Percentiles rank a stretch among this genome's conserved stretches.
phyloP scores from a whole-genome alignment of 106 monocot genomes.

The Xerophyta viscosa region DNA sequence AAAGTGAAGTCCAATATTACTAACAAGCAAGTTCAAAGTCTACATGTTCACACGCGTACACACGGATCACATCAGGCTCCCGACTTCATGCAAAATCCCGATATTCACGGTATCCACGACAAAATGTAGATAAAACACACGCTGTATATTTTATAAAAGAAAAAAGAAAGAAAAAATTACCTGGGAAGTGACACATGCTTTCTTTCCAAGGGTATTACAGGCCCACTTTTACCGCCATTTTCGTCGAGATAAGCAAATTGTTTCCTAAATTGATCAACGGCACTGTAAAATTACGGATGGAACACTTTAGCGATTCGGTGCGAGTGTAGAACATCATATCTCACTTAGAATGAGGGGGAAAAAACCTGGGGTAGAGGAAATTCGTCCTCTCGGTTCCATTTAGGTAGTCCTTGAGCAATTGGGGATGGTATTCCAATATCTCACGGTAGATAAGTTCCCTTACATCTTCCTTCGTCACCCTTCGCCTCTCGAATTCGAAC shows the following conservation, averaged over 20 bases:
- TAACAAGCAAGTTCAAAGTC: background rate
- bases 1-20: background rate
- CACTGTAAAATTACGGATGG: slow-evolving; percentile 36
- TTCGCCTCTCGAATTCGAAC: slow-evolving; percentile 88
- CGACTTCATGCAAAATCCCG: too few species aligned
- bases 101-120: too few species aligned
- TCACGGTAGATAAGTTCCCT: slow-evolving; percentile 83
- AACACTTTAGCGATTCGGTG: background rate
- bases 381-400: slow-evolving; percentile 63
- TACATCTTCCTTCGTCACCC: slow-evolving; percentile 77
- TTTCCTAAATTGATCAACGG: slow-evolving; percentile 81
- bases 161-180: slow-evolving; percentile 6
- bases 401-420: slow-evolving; percentile 71
- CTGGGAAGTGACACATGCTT: slow-evolving; percentile 94
- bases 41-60: background rate
- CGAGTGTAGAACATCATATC: background rate
- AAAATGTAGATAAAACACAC: too few species aligned
- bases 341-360: background rate
- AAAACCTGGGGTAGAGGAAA: slow-evolving; percentile 81
- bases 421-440: slow-evolving; percentile 92
- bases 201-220: slow-evolving; percentile 55
- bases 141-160: too few species aligned
- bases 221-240: slow-evolving; percentile 68
- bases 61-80: too few species aligned
- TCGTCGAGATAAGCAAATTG: slow-evolving; percentile 88